These are phyloP conservation scores for Cymbopogon citratus DNA, from an alignment of 176 grass and related monocot genomes.

Conservation along the genomic window DNA sequence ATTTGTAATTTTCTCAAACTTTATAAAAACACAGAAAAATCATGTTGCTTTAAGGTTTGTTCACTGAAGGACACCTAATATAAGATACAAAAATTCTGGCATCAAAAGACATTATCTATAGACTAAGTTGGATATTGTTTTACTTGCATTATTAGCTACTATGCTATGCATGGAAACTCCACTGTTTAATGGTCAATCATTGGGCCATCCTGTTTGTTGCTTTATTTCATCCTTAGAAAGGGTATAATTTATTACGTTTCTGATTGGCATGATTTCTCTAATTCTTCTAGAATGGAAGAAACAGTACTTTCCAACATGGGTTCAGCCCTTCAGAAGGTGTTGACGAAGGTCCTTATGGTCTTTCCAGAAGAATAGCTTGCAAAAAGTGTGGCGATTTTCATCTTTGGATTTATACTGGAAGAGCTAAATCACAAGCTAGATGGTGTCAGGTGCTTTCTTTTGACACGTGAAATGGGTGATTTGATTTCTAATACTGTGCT, in stretches of 20 bases:
- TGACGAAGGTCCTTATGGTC: conserved; percentile 59
- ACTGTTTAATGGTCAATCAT: neutral
- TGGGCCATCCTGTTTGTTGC: neutral
- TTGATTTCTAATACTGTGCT: conserved; percentile 6
- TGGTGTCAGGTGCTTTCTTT: conserved; percentile 87
- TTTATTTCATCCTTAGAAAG: neutral
- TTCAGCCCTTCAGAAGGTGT: conserved; percentile 77
- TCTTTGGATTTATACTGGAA: conserved; percentile 81
- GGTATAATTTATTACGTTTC: neutral
- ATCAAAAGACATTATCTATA: neutral
- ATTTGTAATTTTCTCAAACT: neutral
- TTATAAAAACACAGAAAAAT: neutral
- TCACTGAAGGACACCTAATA: neutral
- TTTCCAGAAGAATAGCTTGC: conserved; percentile 91
- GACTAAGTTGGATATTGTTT: neutral
- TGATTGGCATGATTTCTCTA: conserved; percentile 15
- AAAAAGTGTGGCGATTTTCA: conserved; percentile 87
- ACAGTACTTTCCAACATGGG: conserved; percentile 61
- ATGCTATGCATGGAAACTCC: neutral
- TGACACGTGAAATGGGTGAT: neutral
- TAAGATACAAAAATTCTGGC: neutral
- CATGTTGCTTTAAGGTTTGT: neutral
- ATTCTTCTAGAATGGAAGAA: conserved; percentile 65
- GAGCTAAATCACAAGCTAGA: conserved; percentile 83
- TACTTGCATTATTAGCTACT: neutral